Base-by-base conservation (phyloP, 106 monocot species). In the Allium fistulosum region DNA sequence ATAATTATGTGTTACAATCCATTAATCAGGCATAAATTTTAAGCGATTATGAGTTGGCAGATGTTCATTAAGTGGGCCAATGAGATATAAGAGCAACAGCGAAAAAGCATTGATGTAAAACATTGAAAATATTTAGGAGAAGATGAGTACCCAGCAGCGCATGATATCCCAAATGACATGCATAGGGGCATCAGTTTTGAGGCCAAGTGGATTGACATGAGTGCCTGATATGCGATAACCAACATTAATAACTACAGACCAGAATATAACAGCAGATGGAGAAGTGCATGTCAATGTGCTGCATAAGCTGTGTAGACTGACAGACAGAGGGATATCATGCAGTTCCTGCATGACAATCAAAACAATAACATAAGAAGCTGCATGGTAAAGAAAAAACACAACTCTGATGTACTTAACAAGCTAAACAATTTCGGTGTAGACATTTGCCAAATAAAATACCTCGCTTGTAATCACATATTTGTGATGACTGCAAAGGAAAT, bases 141-240 rank as follows among this genome's bases (percentile, higher is more conserved):
- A 12, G 22, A 15, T 0, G 69, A 52, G 48, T 90, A 94, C 95
- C 95, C 95, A 96, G 66, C 91, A 92, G 59, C 95, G 91, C 95
- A 96, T 91, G 62, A 96, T 92, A 66, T 96, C 95, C 95, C 95
- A 96, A 74, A 91, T 92, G 16, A 86, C 85, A 55, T 80, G 72
- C 91, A 88, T 84, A 7, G 91, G 91, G 15, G 95, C 95, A 84
- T 96, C 95, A 7, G 91, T 71, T 69, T 96, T 96, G 53, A 96
- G 79, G 1, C 88, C 95, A 17, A 96, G 80, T 51, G 95, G 95
- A 61, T 86, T 91, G 10, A 86, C 92, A 60, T 96, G 95, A 60
- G 79, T 91, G 56, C 95, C 88, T 2, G 95, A 96, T 10, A 96
- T 82, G n/a, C 82, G 83, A 76, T 86, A 96, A 6, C 95, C 95